Conservation (phyloP, 495 filamentous ascomycete species). For the Xylaria bambusicola region DNA sequence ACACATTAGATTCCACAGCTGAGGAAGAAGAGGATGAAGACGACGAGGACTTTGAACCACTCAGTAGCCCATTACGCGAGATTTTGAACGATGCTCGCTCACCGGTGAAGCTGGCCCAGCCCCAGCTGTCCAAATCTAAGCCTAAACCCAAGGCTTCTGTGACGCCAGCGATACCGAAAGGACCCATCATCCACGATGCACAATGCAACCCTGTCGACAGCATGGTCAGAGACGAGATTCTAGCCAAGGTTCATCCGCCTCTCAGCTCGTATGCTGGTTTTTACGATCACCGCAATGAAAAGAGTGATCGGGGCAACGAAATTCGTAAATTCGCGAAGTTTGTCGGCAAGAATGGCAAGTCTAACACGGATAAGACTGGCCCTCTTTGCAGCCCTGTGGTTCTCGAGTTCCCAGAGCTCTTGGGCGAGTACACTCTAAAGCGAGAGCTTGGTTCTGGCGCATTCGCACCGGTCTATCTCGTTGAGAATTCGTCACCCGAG, state of each 20-base stretch:
- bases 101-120: conserved; percentile 47
- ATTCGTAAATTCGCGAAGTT: conserved; percentile 78
- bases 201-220: conserved; percentile 89
- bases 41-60: conserved; percentile 52
- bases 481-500: conserved; percentile 63
- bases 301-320: conserved; percentile 64
- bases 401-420: conserved; percentile 65
- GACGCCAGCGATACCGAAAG: conserved; percentile 42
- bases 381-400: conserved; percentile 58
- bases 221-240: conserved; percentile 68
- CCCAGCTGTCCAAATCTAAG: conserved; percentile 38
- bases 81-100: conserved; percentile 32
- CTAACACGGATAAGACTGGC: conserved; percentile 60
- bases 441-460: conserved; percentile 91
- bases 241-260: conserved; percentile 68
- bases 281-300: conserved; percentile 62
- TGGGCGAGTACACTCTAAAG: conserved; percentile 70
- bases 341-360: conserved; percentile 60
- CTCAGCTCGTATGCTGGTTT: conserved; percentile 76
- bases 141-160: conserved; percentile 20
- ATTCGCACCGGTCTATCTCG: conserved; percentile 91
- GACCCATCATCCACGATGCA: conserved; percentile 73
- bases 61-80: conserved; percentile 72
- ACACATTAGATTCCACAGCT: conserved; percentile 19
- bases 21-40: conserved; percentile 37